These are phyloP conservation scores for Brettanomyces custersianus DNA, from an alignment of 805 yeast species.

Conservation along the genomic window DNA sequence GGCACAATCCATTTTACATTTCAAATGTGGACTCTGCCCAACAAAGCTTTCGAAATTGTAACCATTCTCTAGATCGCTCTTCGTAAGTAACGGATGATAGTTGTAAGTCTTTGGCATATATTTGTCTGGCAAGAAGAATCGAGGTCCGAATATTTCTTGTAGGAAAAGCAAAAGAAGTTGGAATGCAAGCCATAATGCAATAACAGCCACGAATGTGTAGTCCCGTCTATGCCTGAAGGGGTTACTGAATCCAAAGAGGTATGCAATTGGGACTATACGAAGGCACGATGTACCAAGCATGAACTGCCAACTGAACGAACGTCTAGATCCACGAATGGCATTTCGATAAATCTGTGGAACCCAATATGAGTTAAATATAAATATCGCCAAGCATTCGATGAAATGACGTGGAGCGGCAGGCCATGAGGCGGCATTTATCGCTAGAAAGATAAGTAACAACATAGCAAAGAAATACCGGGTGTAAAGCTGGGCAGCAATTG, in stretches of 20 bases:
- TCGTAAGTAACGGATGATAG: slow-evolving; percentile 62
- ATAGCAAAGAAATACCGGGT: slow-evolving; percentile 46
- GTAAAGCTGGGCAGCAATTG: slow-evolving; percentile 48
- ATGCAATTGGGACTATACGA: slow-evolving; percentile 56
- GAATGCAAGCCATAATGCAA: slow-evolving; percentile 46
- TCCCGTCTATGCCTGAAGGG: slow-evolving; percentile 67
- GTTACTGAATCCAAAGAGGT: slow-evolving; percentile 40
- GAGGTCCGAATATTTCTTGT: slow-evolving; percentile 66
- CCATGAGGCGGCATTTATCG: slow-evolving; percentile 56
- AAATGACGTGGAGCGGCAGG: slow-evolving; percentile 42
- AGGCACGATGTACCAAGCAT: slow-evolving; percentile 58
- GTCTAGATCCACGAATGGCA: slow-evolving; percentile 56
- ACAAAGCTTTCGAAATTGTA: slow-evolving; percentile 40
- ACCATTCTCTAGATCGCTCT: slow-evolving; percentile 54
- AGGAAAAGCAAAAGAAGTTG: slow-evolving; percentile 52
- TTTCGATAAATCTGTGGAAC: slow-evolving; percentile 81
- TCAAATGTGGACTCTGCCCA: slow-evolving; percentile 18
- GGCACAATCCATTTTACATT: slow-evolving; percentile 65
- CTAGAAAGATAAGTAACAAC: slow-evolving; percentile 45
- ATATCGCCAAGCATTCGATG: slow-evolving; percentile 48
- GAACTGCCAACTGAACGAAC: slow-evolving; percentile 66
- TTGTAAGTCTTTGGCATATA: slow-evolving; percentile 76
- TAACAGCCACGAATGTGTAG: slow-evolving; percentile 34
- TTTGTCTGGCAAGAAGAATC: slow-evolving; percentile 73
- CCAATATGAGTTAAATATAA: slow-evolving; percentile 68